Base-by-base conservation (phyloP, 495 filamentous ascomycete genomes). In the Xylaria bambusicola region DNA sequence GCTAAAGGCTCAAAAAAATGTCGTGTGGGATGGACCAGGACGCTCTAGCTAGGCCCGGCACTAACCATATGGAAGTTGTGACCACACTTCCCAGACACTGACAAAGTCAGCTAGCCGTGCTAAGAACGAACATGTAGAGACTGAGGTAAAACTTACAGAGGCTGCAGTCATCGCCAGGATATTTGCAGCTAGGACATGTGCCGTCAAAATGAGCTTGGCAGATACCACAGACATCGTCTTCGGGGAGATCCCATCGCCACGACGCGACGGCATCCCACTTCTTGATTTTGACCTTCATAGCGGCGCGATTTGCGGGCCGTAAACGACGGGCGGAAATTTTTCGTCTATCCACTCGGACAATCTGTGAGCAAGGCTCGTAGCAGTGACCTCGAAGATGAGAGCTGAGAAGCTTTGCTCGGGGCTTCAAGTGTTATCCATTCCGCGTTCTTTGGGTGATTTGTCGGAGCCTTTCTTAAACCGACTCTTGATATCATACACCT, bases 141-240 rank as follows among this genome's bases (percentile, higher is more conserved):
- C 13, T 20, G 41, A 23, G 33, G 21, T 42, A 48, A 46, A 24
- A 79, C 90, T 73, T 77, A 97, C 94, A 74, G 47, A 99, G 78
- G 23, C 88, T 85, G 75, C 94, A 99, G 66, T 97, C 93, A 67
- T 99, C 94, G 23, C 94, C 94, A 17, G 94, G 94, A 70, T 90
- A 97, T 82, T 96, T 96, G 86, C 94, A 99, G 52, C 92, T 93
- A 21, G 93, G 92, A 75, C 94, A 99, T 10, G 94, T 97, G 23
- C 92, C 92, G 69, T 99, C 94, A 72, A 97, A 99, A 70, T 96
- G 91, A 26, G 95, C 90, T 69, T 93, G 93, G 79, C 94, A 99
- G 76, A 99, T 99, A 58, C 94, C 94, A 65, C 94, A 99, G 58
- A 98, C 91, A 65, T 99, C 94, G 77, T 98, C 94, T 65, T 96